Evolutionary conservation across 1,139 yeast genomes (phyloP).

Genomic region (Pichia sp.): DNA sequence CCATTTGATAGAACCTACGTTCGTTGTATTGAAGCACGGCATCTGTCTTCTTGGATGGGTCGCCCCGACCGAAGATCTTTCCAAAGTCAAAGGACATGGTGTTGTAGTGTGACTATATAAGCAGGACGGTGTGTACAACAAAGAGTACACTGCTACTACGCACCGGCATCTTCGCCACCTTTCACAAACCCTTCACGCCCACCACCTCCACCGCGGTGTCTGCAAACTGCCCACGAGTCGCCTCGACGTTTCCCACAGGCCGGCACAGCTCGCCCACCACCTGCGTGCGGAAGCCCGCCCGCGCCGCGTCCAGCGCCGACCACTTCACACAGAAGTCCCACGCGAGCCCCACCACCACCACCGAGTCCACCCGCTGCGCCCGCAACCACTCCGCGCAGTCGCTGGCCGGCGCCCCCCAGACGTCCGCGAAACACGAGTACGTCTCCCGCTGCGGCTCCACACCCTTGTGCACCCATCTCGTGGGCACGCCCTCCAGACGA

Average conservation of each 20-base stretch:
- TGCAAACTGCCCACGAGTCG: neutral
- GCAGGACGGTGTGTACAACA: too few species aligned
- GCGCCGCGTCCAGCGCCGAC: constrained; percentile 64
- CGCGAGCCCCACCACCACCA: constrained; percentile 76
- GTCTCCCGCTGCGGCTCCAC: constrained; percentile 66
- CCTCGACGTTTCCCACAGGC: neutral
- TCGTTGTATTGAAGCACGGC: constrained; percentile 33
- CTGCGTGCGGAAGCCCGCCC: constrained; percentile 40
- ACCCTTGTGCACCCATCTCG: constrained; percentile 60
- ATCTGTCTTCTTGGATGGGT: constrained; percentile 23
- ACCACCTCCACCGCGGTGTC: neutral
- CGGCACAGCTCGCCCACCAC: neutral
- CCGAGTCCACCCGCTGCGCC: constrained; percentile 45
- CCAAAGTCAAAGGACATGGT: constrained; percentile 24
- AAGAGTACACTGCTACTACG: neutral
- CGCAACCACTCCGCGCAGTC: constrained; percentile 49
- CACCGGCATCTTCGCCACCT: neutral
- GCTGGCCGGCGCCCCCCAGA: constrained; percentile 68
- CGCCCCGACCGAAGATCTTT: constrained; percentile 24
- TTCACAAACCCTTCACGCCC: neutral
- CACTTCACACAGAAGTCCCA: constrained; percentile 77
- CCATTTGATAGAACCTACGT: constrained; percentile 68
- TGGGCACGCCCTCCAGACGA: constrained; percentile 26
- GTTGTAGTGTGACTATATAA: neutral
- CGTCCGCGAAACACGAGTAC: constrained; percentile 83